Evolutionary conservation across 1,284 basidiomycete genomes (phyloP).

Genomic region (Trametes hirsuta): DNA sequence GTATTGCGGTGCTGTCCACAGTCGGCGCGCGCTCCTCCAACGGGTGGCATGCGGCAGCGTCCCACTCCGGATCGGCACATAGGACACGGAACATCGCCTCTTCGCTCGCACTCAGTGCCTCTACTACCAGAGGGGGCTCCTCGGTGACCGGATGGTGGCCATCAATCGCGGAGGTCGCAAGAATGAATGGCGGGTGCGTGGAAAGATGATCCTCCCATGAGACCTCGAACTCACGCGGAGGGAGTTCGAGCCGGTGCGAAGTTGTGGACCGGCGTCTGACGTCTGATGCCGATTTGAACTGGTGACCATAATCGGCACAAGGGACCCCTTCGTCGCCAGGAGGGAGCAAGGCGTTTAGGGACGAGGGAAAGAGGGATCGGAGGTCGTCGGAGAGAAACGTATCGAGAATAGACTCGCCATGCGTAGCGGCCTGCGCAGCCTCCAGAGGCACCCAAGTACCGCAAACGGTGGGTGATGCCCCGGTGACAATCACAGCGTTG

Average conservation of each 20-base stretch:
- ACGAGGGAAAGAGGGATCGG: slow-evolving; percentile 56
- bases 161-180: slow-evolving; percentile 31
- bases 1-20: background rate
- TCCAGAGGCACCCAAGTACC: slow-evolving; percentile 71
- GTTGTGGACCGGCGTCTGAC: slow-evolving; percentile 37
- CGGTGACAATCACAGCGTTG: slow-evolving; percentile 47
- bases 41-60: slow-evolving; percentile 29
- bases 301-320: slow-evolving; percentile 58
- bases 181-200: slow-evolving; percentile 34
- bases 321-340: slow-evolving; percentile 16
- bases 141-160: slow-evolving; percentile 25
- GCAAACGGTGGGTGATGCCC: slow-evolving; percentile 51
- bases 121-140: slow-evolving; percentile 29
- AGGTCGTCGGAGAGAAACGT: slow-evolving; percentile 63
- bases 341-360: slow-evolving; percentile 29
- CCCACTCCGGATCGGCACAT: slow-evolving; percentile 63
- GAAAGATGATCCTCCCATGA: slow-evolving; percentile 34
- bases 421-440: slow-evolving; percentile 54
- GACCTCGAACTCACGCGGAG: slow-evolving; percentile 28
- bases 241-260: slow-evolving; percentile 31
- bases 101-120: slow-evolving; percentile 67
- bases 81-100: slow-evolving; percentile 69
- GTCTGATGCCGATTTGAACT: slow-evolving; percentile 53
- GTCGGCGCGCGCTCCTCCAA: slow-evolving; percentile 4
- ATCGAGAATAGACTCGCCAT: slow-evolving; percentile 47